Base-by-base conservation (phyloP, 2,329 filamentous ascomycete species). In the Aspergillus niger region DNA sequence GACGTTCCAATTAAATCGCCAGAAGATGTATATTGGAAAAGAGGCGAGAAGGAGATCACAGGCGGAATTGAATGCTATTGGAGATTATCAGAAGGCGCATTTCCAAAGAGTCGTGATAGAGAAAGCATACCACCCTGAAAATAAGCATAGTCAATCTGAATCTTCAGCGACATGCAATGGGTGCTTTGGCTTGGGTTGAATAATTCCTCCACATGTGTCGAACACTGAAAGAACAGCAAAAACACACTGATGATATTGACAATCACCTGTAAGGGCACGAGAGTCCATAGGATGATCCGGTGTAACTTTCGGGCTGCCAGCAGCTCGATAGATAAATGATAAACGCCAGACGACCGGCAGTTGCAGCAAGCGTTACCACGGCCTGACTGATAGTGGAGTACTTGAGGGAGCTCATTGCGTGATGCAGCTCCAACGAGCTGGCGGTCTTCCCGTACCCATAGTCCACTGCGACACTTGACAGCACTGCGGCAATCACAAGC, bases 91-190 rank as follows among this genome's bases (percentile, higher is more conserved):
- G 32, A 36, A 26, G 20, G 20, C 20, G 20, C 20, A 20, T 20
- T 20, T 20, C 20, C 20, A 20, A 20, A 20, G 20, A 20, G 20
- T 20, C 20, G 20, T 20, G 20, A 20, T 20, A 20, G 5, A 24
- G 8, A 5, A n/a, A 5, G 5, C 39, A 11, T n/a, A 55, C 53
- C 17, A 22, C 53, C 53, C 22, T 55, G 53, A 3, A 55, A 55
- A 11, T 55, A 44, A 11, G 39, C 53, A 36, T 55, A 55, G 8
- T 55, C 53, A n/a, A 55, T 55, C 8, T 47, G 53, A 3, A 55
- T 26, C n/a, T 22, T 11, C 8, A 55, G n/a, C 5, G 53, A 55
- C 53, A 55, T 55, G n/a, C 53, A 55, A 13, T 47, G 5, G 2
- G 13, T 24, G n/a, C 8, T 8, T 8, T 28, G 8, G 5, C n/a